Evolutionary conservation across 352 stramenopile species (phyloP).

Genomic region (Thraustochytrium striatum): DNA sequence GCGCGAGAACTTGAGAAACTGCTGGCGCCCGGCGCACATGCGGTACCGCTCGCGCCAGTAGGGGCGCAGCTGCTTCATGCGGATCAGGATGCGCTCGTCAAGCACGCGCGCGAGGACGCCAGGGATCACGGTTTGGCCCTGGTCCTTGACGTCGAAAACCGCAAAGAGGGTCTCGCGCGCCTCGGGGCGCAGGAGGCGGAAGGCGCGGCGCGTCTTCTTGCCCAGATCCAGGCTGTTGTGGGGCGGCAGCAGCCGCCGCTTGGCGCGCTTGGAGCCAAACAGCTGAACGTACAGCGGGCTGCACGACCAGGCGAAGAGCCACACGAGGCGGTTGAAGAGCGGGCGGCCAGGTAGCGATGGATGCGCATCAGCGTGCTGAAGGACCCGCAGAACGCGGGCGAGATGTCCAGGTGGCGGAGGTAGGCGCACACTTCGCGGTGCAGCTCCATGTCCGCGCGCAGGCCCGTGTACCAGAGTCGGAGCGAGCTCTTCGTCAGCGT

Average conservation of each 20-base stretch:
- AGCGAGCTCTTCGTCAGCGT: not conserved
- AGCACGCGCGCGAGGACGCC: slow-evolving; percentile 13
- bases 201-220: not conserved
- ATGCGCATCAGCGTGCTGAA: slow-evolving; percentile 6
- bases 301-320: slow-evolving; percentile 17
- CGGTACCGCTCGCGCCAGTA: slow-evolving; percentile 28
- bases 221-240: slow-evolving; percentile 1
- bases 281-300: slow-evolving; percentile 19
- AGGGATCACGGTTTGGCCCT: slow-evolving; percentile 21
- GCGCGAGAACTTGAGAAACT: slow-evolving; percentile 36
- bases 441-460: slow-evolving; percentile 42
- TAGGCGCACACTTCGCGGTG: slow-evolving; percentile 41
- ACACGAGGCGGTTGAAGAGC: not conserved
- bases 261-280: not conserved
- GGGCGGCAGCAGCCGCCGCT: not conserved
- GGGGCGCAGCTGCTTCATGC: not conserved
- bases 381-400: not conserved
- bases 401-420: slow-evolving; percentile 9
- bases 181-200: not conserved
- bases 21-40: slow-evolving; percentile 4
- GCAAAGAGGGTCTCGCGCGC: slow-evolving; percentile 21
- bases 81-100: slow-evolving; percentile 37
- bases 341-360: slow-evolving; percentile 3
- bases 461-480: slow-evolving; percentile 41
- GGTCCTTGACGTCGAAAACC: slow-evolving; percentile 16